Conservation (phyloP, 805 yeast species). For the Candida peoriensis region DNA sequence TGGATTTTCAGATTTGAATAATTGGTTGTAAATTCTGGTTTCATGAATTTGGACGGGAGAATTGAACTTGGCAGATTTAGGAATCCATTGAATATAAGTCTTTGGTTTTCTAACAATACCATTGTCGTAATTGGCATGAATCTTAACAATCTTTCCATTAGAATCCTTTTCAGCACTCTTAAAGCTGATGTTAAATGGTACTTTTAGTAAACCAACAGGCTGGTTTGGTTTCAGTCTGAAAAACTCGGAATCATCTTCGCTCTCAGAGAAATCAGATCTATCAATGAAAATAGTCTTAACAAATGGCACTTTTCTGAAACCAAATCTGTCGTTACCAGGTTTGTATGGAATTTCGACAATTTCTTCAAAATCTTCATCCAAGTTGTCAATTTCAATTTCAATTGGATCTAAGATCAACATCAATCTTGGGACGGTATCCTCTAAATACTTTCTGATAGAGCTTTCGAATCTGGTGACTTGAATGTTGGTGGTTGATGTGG, state of each 20-base stretch:
- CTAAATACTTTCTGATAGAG: constrained; percentile 82
- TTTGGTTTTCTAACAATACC: constrained; percentile 63
- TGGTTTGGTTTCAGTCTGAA: constrained; percentile 93
- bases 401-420: constrained; percentile 91
- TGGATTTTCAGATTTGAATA: constrained; percentile 91
- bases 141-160: constrained; percentile 58
- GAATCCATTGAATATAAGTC: constrained; percentile 97
- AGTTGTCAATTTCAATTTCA: constrained; percentile 75
- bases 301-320: constrained; percentile 71
- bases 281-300: constrained; percentile 80
- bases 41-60: constrained; percentile 67
- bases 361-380: constrained; percentile 70
- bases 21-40: constrained; percentile 80
- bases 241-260: constrained; percentile 56
- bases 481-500: constrained; percentile 88
- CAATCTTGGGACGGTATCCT: constrained; percentile 87
- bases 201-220: constrained; percentile 90
- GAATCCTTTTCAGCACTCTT: constrained; percentile 58
- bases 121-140: constrained; percentile 77
- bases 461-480: constrained; percentile 87
- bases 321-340: constrained; percentile 77
- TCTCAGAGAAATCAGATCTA: constrained; percentile 77
- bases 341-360: constrained; percentile 77
- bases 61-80: constrained; percentile 52
- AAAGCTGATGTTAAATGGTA: constrained; percentile 77